Conservation (phyloP, 768 basidiomycete genomes). For the Trametes cubensis region DNA sequence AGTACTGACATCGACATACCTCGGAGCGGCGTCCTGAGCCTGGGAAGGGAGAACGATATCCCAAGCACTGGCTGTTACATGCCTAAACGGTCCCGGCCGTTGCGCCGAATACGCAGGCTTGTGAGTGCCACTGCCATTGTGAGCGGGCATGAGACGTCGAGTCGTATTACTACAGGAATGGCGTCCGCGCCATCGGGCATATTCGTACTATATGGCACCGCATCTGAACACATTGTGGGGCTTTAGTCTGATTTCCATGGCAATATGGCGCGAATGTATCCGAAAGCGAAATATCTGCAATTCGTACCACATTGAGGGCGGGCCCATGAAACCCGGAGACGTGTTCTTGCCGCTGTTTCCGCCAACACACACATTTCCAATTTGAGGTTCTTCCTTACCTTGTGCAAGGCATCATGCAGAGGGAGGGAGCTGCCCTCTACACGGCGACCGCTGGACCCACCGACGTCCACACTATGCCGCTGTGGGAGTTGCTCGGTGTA, state of each 20-base stretch:
- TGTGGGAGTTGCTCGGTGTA: background rate
- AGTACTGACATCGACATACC: background rate
- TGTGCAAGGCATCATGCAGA: background rate
- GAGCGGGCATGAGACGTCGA: background rate
- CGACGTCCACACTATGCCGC: slow-evolving; percentile 3
- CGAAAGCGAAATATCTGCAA: background rate
- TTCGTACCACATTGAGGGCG: background rate
- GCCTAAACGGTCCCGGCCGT: background rate
- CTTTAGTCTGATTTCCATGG: background rate
- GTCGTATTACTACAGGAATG: background rate
- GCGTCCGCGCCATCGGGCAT: background rate
- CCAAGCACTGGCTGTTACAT: background rate
- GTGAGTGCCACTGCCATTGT: background rate
- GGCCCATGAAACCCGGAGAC: background rate
- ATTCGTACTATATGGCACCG: background rate
- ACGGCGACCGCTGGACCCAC: background rate
- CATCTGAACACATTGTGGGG: background rate
- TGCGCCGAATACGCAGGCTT: background rate
- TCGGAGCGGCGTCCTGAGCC: background rate
- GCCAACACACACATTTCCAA: background rate
- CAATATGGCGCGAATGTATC: background rate
- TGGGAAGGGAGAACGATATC: background rate
- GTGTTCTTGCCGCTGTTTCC: background rate
- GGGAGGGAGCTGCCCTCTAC: background rate
- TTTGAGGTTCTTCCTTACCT: no score